phyloP scores from a whole-genome alignment of 495 filamentous ascomycete genomes.

The Penicillium malachiteum region DNA sequence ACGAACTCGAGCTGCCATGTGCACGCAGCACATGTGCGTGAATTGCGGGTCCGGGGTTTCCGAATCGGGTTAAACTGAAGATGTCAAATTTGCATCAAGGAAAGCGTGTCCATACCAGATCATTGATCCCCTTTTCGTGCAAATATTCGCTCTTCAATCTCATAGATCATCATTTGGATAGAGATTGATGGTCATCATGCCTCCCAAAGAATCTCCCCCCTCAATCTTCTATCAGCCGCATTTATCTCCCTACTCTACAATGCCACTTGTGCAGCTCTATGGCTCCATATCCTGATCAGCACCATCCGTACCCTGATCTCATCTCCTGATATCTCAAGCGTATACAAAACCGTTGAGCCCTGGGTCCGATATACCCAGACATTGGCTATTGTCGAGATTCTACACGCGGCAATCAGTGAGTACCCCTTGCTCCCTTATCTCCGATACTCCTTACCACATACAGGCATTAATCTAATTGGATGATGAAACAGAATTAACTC shows the following conservation, averaged over 20 bases:
- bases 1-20: too few relatives aligned
- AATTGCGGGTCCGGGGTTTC: neutral
- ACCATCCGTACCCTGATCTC: conserved; percentile 7
- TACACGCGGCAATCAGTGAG: conserved; percentile 51
- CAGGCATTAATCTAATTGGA: conserved; percentile 2
- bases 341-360: conserved; percentile 30
- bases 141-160: neutral
- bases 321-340: conserved; percentile 7
- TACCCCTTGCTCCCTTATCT: conserved; percentile 3
- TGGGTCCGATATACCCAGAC: conserved; percentile 32
- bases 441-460: conserved; percentile 9
- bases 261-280: conserved; percentile 61
- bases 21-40: too few relatives aligned
- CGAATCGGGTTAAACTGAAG: neutral
- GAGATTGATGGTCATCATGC: neutral
- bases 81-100: neutral
- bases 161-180: neutral
- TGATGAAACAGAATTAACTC: conserved; percentile 49
- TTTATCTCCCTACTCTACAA: conserved; percentile 77
- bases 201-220: conserved; percentile 3
- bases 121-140: neutral
- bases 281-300: conserved; percentile 49
- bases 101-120: too few relatives aligned
- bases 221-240: conserved; percentile 6
- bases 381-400: conserved; percentile 29